These are phyloP conservation scores for Tolypocladium inflatum DNA, from an alignment of 2,329 filamentous ascomycete species.

Conservation along the genomic window DNA sequence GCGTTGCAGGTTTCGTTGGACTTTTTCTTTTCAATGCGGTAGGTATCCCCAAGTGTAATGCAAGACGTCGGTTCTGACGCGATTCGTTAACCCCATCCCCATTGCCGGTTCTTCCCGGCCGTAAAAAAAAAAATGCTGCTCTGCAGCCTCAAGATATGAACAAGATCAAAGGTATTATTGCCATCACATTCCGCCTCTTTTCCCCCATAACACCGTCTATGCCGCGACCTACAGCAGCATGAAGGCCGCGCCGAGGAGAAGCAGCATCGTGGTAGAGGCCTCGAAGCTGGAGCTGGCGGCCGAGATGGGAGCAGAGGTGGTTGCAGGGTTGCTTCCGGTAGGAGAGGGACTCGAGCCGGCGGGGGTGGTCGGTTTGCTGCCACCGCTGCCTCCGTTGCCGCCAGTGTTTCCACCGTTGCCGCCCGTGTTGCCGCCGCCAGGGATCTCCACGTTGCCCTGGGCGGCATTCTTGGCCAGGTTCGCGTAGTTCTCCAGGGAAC, in stretches of 20 bases:
- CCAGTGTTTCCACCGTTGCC: constrained; percentile 12
- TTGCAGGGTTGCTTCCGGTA: constrained; percentile 1
- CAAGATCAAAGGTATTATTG: not conserved
- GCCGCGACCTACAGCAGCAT: constrained; percentile 23
- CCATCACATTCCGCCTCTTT: not conserved
- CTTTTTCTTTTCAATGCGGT: not conserved
- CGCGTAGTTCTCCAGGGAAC: constrained; percentile 42
- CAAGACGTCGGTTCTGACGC: not conserved
- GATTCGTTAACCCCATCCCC: not conserved
- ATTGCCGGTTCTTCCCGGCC: not conserved
- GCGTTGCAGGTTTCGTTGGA: not conserved
- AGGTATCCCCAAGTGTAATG: not conserved
- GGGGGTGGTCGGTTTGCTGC: not conserved
- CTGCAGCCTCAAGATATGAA: not conserved
- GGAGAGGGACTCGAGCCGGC: not conserved
- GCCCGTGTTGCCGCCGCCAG: constrained; percentile 6
- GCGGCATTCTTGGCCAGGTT: constrained; percentile 19
- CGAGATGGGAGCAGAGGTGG: constrained; percentile 9
- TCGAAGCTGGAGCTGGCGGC: constrained; percentile 20
- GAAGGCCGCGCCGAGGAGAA: constrained; percentile 32
- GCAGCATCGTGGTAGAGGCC: constrained; percentile 31
- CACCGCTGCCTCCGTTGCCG: constrained; percentile 2
- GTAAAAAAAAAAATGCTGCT: not conserved
- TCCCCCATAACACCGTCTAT: not conserved
- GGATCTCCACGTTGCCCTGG: constrained; percentile 13